Evolutionary conservation across 768 basidiomycete species (phyloP).

Genomic region (Russula sp.): DNA sequence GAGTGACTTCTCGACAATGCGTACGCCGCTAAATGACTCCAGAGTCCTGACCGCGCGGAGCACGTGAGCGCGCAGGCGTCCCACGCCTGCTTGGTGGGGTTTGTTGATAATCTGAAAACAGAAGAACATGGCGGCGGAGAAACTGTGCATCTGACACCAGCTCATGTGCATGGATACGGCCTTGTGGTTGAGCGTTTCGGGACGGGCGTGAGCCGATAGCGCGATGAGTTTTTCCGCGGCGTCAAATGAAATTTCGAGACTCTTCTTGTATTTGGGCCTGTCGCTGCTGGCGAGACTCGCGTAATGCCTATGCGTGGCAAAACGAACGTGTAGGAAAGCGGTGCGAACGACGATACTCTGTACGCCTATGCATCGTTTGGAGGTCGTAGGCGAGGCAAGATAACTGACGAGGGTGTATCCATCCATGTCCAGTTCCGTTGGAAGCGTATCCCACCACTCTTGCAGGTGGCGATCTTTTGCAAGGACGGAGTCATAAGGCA

Average conservation of each 20-base stretch:
- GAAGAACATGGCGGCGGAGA: constrained; percentile 81
- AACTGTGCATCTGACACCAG: constrained; percentile 74
- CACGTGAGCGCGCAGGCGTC: constrained; percentile 65
- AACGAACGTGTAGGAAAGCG: constrained; percentile 72
- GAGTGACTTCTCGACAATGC: constrained; percentile 64
- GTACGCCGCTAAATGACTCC: constrained; percentile 54
- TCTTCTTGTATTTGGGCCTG: constrained; percentile 9
- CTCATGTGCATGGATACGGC: constrained; percentile 75
- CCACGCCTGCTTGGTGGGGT: constrained; percentile 70
- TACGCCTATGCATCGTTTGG: constrained; percentile 59
- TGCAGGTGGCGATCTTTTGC: constrained; percentile 62
- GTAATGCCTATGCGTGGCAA: constrained; percentile 72
- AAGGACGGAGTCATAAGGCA: constrained; percentile 65
- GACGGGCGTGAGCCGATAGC: constrained; percentile 65
- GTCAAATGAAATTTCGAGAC: constrained; percentile 63
- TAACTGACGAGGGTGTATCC: constrained; percentile 66
- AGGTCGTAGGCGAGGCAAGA: constrained; percentile 54
- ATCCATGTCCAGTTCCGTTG: constrained; percentile 65
- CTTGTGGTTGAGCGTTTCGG: constrained; percentile 63
- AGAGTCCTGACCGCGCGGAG: constrained; percentile 60
- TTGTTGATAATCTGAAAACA: constrained; percentile 75
- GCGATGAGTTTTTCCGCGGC: constrained; percentile 44
- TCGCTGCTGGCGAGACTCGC: constrained; percentile 42
- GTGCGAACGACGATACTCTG: constrained; percentile 72
- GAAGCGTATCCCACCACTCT: constrained; percentile 70